A percentile compares a stretch with the other conserved stretches of the same genome.
Conservation (phyloP, 768 basidiomycete genomes). For the Calocera viscosa region DNA sequence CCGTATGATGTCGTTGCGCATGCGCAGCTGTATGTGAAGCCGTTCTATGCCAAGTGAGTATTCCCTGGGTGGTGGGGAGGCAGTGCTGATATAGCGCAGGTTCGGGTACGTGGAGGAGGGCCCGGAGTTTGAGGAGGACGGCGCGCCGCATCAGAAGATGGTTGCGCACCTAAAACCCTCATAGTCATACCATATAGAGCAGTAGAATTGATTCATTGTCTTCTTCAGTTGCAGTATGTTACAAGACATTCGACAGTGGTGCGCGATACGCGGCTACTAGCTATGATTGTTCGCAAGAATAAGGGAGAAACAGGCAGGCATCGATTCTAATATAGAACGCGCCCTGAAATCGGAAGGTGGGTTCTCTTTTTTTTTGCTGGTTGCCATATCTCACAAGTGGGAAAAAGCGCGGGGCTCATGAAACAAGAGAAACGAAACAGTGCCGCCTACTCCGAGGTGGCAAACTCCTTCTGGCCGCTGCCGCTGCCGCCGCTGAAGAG, state of each 20-base stretch:
- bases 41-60: conserved; percentile 66
- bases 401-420: not conserved
- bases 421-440: not conserved
- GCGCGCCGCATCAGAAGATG: conserved; percentile 80
- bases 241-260: not conserved
- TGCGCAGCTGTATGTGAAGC: conserved; percentile 59
- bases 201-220: not conserved
- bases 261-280: not conserved
- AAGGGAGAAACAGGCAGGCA: not conserved
- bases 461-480: conserved; percentile 11
- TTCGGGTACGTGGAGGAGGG: conserved; percentile 30
- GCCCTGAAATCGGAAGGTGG: not conserved
- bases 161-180: conserved; percentile 25
- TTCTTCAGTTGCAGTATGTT: not conserved
- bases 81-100: conserved; percentile 14
- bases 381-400: not conserved
- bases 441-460: conserved; percentile 12
- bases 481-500: conserved; percentile 9
- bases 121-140: conserved; percentile 66
- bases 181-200: too few relatives aligned
- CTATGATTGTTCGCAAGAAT: not conserved
- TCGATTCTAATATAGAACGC: not conserved
- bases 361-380: not conserved
- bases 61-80: not conserved
- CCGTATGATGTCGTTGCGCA: conserved; percentile 42